Evolutionary conservation across 768 basidiomycete genomes (phyloP), one percentile per base, ranked within the genome.

Genomic region (Lactarius vividus): DNA sequence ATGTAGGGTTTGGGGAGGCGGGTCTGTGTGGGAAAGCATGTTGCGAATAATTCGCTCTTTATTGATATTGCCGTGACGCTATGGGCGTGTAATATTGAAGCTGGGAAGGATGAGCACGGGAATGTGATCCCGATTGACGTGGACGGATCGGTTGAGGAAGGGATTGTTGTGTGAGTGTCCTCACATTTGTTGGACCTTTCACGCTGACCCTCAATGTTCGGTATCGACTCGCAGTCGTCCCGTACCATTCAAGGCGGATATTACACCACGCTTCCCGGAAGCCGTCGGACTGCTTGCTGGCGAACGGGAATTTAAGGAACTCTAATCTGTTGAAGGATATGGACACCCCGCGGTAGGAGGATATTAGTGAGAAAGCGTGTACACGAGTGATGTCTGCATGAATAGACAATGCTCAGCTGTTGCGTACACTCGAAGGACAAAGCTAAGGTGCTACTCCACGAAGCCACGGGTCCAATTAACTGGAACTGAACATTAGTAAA

Each of bases 51-150:
- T n/a, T 71, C 72, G 13, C 40, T 77, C 20, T 77, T 76, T 52
- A 75, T 77, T 39, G 64, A 66, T 31, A 71, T 76, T 9, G 76
- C 77, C 5, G 64, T 67, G 39, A 65, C 74, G 1, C 66, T 79
- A n/a, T 72, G 69, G 63, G 72, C 73, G 15, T 67, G 62, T 49
- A 67, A 62, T 39, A 62, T 74, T n/a, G 53, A 56, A 15, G n/a
- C 52, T 10, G 61, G 29, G 54, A 54, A n/a, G 54, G 57, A 54
- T 23, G 52, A 6, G n/a, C n/a, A 5, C 49, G 60, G 60, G 9
- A 18, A 61, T 11, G 46, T 35, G 20, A 46, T 56, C 29, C 52
- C 31, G 10, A 33, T 63, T 29, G 35, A 59, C 23, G 58, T 42
- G 33, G 40, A 37, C 4, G 58, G 58, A 10, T 59, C 37, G 15